Conservation (phyloP, 371 early-diverging fungal genomes). For the Phascolomyces articulosus region DNA sequence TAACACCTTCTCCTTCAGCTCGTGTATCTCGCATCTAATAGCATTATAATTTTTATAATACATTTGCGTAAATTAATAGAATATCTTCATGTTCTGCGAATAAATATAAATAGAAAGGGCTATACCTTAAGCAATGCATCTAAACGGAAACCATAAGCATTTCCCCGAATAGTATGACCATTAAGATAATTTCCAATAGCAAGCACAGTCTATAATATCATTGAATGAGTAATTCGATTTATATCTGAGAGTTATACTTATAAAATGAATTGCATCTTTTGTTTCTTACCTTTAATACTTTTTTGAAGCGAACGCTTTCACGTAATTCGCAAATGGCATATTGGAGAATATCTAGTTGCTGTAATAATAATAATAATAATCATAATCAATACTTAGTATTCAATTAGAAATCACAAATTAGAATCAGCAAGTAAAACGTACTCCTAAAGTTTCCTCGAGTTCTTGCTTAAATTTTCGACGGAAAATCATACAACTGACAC, state of each 20-base stretch:
- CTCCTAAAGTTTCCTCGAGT: slow-evolving; percentile 66
- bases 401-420: neutral
- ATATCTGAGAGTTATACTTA: neutral
- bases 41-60: too few relatives aligned
- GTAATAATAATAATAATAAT: neutral
- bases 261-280: neutral
- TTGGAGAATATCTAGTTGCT: slow-evolving; percentile 31
- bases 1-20: slow-evolving; percentile 59
- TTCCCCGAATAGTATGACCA: slow-evolving; percentile 77
- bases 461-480: slow-evolving; percentile 72
- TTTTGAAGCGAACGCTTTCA: slow-evolving; percentile 47
- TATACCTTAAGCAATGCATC: slow-evolving; percentile 70
- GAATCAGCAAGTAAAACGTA: slow-evolving; percentile 22
- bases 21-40: slow-evolving; percentile 76
- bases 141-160: slow-evolving; percentile 80
- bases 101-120: too few relatives aligned
- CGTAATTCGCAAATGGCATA: slow-evolving; percentile 32
- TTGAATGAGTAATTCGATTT: too few relatives aligned
- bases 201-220: slow-evolving; percentile 67
- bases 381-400: too few relatives aligned
- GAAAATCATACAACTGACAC: slow-evolving; percentile 78
- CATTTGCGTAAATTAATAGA: neutral
- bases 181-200: slow-evolving; percentile 86
- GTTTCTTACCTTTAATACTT: slow-evolving; percentile 58
- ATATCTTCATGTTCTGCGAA: neutral